These are phyloP conservation scores for Xylaria sp. DNA, from an alignment of 2,329 filamentous ascomycete species.

Conservation along the genomic window DNA sequence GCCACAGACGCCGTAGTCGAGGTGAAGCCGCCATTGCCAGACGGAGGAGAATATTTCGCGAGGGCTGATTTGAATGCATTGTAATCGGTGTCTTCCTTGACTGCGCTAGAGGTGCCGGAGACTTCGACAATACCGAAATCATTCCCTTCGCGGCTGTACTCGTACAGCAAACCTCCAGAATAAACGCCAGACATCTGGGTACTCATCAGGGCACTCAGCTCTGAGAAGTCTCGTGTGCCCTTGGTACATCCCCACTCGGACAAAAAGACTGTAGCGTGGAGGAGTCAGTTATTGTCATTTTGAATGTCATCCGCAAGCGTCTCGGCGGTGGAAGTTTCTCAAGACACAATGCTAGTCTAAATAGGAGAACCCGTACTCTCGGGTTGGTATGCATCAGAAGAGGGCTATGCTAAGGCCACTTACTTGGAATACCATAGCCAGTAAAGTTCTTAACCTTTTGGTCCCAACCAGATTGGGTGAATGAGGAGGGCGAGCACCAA, in stretches of 20 bases:
- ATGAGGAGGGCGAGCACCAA: slow-evolving; percentile 79
- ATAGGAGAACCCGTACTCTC: neutral
- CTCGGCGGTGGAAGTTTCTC: too few relatives aligned
- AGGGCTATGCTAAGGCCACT: neutral
- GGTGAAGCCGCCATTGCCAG: slow-evolving; percentile 61
- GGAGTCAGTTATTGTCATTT: slow-evolving; percentile 1
- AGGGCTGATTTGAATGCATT: slow-evolving; percentile 62
- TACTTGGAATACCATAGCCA: slow-evolving; percentile 81
- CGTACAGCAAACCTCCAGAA: slow-evolving; percentile 96
- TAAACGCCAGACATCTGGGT: slow-evolving; percentile 86
- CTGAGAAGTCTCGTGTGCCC: slow-evolving; percentile 83
- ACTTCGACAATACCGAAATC: slow-evolving; percentile 83
- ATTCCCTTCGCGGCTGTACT: slow-evolving; percentile 85
- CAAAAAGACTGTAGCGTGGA: slow-evolving; percentile 72
- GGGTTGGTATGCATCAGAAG: neutral
- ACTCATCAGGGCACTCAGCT: slow-evolving; percentile 83
- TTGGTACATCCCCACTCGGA: slow-evolving; percentile 93
- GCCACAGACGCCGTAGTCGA: slow-evolving; percentile 58
- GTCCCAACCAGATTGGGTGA: slow-evolving; percentile 80
- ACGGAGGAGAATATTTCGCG: slow-evolving; percentile 61
- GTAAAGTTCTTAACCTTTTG: slow-evolving; percentile 89
- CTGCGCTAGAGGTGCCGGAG: slow-evolving; percentile 60
- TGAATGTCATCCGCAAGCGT: neutral
- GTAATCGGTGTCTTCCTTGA: slow-evolving; percentile 73
- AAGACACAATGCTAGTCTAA: neutral